Percentiles rank a stretch among this genome's conserved stretches.
Conservation (phyloP, 306 rosid genomes). For the Herpetospermum pedunculosum region DNA sequence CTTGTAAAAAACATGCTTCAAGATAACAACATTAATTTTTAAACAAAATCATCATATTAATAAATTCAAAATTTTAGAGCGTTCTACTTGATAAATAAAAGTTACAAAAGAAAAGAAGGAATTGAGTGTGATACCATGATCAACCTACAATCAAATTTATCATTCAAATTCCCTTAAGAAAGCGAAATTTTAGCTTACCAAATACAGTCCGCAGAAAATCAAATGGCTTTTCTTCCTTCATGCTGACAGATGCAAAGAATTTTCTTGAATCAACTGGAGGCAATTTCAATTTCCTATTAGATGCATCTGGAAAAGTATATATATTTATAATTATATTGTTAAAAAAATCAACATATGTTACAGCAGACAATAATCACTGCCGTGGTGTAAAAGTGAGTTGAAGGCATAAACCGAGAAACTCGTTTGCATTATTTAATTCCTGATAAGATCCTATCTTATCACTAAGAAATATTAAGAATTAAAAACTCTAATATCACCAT, state of each 20-base stretch:
- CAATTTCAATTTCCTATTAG: slow-evolving; percentile 27
- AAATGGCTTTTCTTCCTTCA: slow-evolving; percentile 63
- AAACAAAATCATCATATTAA: background rate
- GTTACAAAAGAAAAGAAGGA: background rate
- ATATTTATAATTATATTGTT: slow-evolving; percentile 15
- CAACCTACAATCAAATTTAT: background rate
- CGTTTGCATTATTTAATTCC: background rate
- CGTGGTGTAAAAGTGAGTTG: background rate
- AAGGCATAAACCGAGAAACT: background rate
- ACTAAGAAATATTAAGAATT: background rate
- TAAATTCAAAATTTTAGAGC: background rate
- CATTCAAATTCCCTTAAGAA: background rate
- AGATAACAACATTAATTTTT: background rate
- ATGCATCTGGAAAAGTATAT: slow-evolving; percentile 47
- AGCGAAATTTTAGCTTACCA: slow-evolving; percentile 32
- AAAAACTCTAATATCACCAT: background rate
- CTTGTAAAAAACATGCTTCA: background rate
- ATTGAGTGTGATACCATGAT: background rate
- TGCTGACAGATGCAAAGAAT: slow-evolving; percentile 60
- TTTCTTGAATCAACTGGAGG: slow-evolving; percentile 27
- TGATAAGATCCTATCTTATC: background rate
- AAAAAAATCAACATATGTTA: slow-evolving; percentile 9
- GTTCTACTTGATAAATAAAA: background rate
- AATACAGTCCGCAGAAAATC: slow-evolving; percentile 72
- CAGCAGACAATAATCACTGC: slow-evolving; percentile 10